phyloP scores from a whole-genome alignment of 306 rosid species.

The Quercus ilex region DNA sequence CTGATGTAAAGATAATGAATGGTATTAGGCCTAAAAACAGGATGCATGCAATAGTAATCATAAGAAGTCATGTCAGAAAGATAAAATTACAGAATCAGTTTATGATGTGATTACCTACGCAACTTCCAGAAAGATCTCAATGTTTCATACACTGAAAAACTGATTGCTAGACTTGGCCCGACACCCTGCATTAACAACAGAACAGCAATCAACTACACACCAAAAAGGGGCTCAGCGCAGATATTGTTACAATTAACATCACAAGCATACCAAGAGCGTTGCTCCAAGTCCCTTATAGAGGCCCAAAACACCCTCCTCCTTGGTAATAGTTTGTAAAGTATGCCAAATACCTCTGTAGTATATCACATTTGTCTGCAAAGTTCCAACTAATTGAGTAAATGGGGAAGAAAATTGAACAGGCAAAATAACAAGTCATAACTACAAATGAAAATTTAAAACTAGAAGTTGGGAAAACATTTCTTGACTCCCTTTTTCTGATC shows the following conservation, averaged over 20 bases:
- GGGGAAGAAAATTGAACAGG: constrained; percentile 7
- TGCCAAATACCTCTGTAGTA: constrained; percentile 86
- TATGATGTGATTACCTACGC: constrained; percentile 48
- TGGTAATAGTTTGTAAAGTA: constrained; percentile 67
- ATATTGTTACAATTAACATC: constrained; percentile 10
- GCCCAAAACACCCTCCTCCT: constrained; percentile 82
- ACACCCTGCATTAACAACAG: constrained; percentile 67
- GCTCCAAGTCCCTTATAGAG: constrained; percentile 99
- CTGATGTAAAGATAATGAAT: constrained; percentile 34
- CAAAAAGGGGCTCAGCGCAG: constrained; percentile 9
- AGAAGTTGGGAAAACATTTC: constrained; percentile 7
- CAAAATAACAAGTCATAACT: neutral
- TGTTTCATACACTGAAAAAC: constrained; percentile 88
- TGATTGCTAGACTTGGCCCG: constrained; percentile 92
- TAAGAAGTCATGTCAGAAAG: neutral
- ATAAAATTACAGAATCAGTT: constrained; percentile 11
- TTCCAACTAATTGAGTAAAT: constrained; percentile 18
- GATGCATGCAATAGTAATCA: constrained; percentile 3
- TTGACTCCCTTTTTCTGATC: neutral
- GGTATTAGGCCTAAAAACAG: neutral
- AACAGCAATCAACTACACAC: constrained; percentile 13
- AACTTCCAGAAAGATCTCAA: constrained; percentile 83
- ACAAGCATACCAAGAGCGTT: constrained; percentile 74
- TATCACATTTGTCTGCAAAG: constrained; percentile 66
- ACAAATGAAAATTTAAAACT: neutral